Percentiles rank a stretch among this genome's conserved stretches.
Evolutionary conservation across 2,329 filamentous ascomycete species (phyloP).

Genomic region (Aspergillus candidus): DNA sequence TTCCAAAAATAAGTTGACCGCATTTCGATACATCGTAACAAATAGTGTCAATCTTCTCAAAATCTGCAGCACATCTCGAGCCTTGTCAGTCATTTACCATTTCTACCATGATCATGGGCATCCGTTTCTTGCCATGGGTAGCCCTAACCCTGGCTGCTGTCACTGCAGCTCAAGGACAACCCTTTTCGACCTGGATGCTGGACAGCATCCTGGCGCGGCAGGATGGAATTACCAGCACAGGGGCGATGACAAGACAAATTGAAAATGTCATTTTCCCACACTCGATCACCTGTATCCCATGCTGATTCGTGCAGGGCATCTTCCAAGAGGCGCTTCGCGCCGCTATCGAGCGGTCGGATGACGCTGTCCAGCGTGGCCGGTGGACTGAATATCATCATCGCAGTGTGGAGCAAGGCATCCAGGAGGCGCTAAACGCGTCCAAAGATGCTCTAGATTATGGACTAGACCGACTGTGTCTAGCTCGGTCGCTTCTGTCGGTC

Average conservation of each 20-base stretch:
- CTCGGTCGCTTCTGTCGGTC: background rate
- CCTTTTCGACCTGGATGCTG: background rate
- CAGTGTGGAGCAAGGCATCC: background rate
- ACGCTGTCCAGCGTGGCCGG: background rate
- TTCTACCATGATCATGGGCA: too few relatives aligned
- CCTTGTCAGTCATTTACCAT: too few relatives aligned
- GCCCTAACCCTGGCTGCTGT: too few relatives aligned
- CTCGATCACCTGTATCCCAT: background rate
- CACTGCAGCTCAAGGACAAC: too few relatives aligned
- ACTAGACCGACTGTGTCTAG: background rate
- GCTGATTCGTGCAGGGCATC: background rate
- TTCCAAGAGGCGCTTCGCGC: background rate
- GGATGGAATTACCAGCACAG: background rate
- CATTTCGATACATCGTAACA: too few relatives aligned
- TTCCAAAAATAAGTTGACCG: too few relatives aligned
- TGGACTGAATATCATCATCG: conserved; percentile 1
- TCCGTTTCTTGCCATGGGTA: too few relatives aligned
- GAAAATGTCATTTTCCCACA: background rate
- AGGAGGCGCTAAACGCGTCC: background rate
- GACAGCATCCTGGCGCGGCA: background rate
- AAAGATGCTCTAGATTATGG: background rate
- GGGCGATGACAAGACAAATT: background rate
- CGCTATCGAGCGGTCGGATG: background rate
- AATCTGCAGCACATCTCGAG: too few relatives aligned
- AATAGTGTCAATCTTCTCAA: too few relatives aligned